A percentile compares a stretch with the other conserved stretches of the same genome.
phyloP scores from a whole-genome alignment of 495 filamentous ascomycete species.

The Arthonia radiata region DNA sequence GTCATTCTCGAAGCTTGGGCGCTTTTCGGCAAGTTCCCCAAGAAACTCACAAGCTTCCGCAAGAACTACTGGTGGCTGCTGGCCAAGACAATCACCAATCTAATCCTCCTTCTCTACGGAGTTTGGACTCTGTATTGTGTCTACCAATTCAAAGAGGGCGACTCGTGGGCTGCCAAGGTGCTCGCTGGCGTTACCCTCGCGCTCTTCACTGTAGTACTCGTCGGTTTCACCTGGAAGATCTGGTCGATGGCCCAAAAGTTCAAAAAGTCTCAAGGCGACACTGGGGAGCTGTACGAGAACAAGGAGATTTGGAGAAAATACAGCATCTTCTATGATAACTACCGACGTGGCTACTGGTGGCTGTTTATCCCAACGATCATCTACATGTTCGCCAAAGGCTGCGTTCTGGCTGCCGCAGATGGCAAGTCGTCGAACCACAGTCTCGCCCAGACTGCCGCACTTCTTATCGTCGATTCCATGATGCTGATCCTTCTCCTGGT shows the following conservation, averaged over 20 bases:
- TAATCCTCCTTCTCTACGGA: conserved; percentile 83
- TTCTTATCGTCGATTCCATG: conserved; percentile 56
- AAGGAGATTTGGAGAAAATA: conserved; percentile 87
- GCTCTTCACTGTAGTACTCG: conserved; percentile 54
- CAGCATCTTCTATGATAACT: conserved; percentile 89
- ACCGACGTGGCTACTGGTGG: conserved; percentile 89
- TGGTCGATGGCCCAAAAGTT: conserved; percentile 47
- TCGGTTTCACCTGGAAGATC: conserved; percentile 63
- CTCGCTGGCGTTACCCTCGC: conserved; percentile 63
- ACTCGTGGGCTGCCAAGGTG: conserved; percentile 83
- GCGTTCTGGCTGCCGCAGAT: conserved; percentile 63
- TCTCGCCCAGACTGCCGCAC: conserved; percentile 48
- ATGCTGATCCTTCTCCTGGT: conserved; percentile 50
- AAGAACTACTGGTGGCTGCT: conserved; percentile 90
- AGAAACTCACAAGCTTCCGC: conserved; percentile 58
- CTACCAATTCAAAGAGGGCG: conserved; percentile 79
- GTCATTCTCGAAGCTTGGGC: conserved; percentile 83
- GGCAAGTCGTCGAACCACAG: too few relatives aligned
- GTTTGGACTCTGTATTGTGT: conserved; percentile 92
- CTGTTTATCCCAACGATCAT: conserved; percentile 74
- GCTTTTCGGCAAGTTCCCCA: conserved; percentile 66
- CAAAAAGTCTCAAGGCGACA: conserved; percentile 51
- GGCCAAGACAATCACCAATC: conserved; percentile 62
- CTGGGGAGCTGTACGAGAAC: conserved; percentile 52
- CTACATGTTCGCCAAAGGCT: conserved; percentile 82